Evolutionary conservation across 2,329 filamentous ascomycete genomes (phyloP).

Genomic region (Phyllosticta citrichinensis): DNA sequence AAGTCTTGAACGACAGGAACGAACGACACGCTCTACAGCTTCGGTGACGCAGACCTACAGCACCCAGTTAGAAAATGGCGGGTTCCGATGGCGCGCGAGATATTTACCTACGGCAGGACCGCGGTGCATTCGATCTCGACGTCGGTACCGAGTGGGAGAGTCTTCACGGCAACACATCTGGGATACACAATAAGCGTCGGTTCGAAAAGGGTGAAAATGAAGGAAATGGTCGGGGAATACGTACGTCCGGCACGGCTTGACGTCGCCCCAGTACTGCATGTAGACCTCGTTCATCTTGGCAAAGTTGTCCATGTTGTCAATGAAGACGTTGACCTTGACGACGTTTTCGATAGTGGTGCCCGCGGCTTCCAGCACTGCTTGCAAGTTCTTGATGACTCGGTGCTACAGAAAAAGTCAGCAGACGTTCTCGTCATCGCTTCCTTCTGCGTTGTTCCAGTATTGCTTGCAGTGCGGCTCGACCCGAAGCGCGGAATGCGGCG

Average conservation of each 20-base stretch:
- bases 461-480: not conserved
- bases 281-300: conserved; percentile 23
- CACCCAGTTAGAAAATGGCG: not conserved
- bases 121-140: conserved; percentile 22
- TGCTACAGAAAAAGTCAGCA: conserved; percentile 1
- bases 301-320: conserved; percentile 22
- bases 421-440: not conserved
- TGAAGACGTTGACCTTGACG: conserved; percentile 24
- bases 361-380: conserved; percentile 17
- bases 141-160: conserved; percentile 16
- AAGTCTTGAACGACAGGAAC: no score
- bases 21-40: not conserved
- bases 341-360: conserved; percentile 21
- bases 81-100: not conserved
- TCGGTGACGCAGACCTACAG: not conserved
- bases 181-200: not conserved
- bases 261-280: conserved; percentile 14
- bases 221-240: not conserved
- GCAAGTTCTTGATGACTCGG: conserved; percentile 8
- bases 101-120: conserved; percentile 10
- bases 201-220: not conserved
- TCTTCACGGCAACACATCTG: conserved; percentile 15
- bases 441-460: not conserved
- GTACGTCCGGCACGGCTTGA: conserved; percentile 9
- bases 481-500: not conserved